Evolutionary conservation across 2,329 filamentous ascomycete species (phyloP), one percentile per base, ranked within the genome.

Genomic region (Diplodia seriata): DNA sequence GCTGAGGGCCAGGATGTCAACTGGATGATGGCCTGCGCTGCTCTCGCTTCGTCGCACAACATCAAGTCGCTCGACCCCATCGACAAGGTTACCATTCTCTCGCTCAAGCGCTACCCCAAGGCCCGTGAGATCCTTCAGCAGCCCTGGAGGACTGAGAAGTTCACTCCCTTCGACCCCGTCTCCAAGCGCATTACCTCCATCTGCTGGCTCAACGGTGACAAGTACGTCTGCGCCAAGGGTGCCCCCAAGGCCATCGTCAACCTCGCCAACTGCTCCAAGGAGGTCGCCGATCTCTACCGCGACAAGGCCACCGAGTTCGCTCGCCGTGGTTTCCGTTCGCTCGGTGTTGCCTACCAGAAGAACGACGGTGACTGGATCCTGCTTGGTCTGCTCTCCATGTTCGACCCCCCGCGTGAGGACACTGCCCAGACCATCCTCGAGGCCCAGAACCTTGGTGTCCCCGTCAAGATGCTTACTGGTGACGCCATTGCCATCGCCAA

Each of bases 21-120:
- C 84, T 92, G 90, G 90, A 92, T 92, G 90, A 92, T 92, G 90
- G 90, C 90, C 71, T 90, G 91, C 69, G 90, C 90, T 69, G 90
- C 90, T 70, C 86, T 92, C 67, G 90, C 90, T 68, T 92, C 90
- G 64, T 92, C 90, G 70, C 90, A 92, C 84, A 92, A 92, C 82
- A 85, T 91, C 81, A 90, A 91, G 82, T 90, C 90, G 70, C 86
- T 92, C 70, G 90, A 92, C 77, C 90, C 90, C 70, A 92, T 92
- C 74, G 90, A 92, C 83, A 92, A 92, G 83, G 88, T 92, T 74
- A 92, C 89, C 67, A 90, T 92, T 73, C 84, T 92, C 68, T 91
- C 90, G 66, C 86, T 92, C 74, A 90, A 91, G 80, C 86, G 89
- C 71, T 92, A 91, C 81, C 90, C 90, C 77, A 91, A 90, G 83